phyloP scores from a whole-genome alignment of 1,284 basidiomycete genomes.

The Apiotrichum gracile region DNA sequence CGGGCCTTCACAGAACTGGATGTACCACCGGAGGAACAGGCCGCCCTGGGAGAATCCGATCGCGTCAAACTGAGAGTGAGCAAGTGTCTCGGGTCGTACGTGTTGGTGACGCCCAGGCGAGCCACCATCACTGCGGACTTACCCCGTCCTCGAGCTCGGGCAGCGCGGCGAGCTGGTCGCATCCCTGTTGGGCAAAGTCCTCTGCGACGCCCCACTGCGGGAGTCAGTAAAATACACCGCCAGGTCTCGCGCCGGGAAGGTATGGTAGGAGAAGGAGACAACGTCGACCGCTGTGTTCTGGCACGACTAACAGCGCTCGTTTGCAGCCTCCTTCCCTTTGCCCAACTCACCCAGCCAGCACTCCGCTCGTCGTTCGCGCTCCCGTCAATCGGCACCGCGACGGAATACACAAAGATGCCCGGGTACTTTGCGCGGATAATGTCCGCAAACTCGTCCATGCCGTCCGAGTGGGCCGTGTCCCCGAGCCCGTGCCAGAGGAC shows the following conservation, averaged over 20 bases:
- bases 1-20: conserved; percentile 74
- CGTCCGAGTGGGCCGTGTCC: conserved; percentile 51
- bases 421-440: conserved; percentile 66
- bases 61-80: conserved; percentile 61
- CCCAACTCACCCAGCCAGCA: conserved; percentile 64
- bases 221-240: too few relatives aligned
- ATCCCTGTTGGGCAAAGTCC: conserved; percentile 19
- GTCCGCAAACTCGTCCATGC: conserved; percentile 57
- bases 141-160: conserved; percentile 9
- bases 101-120: too few relatives aligned
- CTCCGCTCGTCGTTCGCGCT: conserved; percentile 61
- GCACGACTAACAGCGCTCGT: too few relatives aligned
- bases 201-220: conserved; percentile 39
- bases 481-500: conserved; percentile 96
- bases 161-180: conserved; percentile 6
- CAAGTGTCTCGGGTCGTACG: too few relatives aligned
- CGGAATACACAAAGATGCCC: conserved; percentile 77
- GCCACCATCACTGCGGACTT: not conserved
- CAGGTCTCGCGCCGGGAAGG: too few relatives aligned
- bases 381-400: conserved; percentile 63
- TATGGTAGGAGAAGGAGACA: too few relatives aligned
- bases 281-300: too few relatives aligned
- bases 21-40: conserved; percentile 84
- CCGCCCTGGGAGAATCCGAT: conserved; percentile 93
- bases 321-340: too few relatives aligned